Conservation (phyloP, 768 basidiomycete species). For the Filobasidium wieringae region DNA sequence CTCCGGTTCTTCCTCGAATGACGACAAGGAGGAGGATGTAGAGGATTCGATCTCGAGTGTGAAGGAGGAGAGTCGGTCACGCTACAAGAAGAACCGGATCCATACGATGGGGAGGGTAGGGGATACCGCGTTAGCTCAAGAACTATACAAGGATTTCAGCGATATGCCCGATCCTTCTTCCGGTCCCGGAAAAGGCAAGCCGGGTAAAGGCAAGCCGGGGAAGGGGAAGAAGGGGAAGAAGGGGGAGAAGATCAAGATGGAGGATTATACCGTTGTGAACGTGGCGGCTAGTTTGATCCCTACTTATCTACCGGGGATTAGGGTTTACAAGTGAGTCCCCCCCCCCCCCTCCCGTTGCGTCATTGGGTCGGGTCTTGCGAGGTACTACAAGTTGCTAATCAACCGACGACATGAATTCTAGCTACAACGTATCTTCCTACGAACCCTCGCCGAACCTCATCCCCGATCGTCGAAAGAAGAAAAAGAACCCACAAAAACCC, state of each 20-base stretch:
- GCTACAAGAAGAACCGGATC: neutral
- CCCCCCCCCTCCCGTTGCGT: too few relatives aligned
- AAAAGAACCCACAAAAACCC: too few relatives aligned
- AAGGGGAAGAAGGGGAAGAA: too few relatives aligned
- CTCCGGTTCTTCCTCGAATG: neutral
- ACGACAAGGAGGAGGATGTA: neutral
- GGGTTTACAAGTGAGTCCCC: constrained; percentile 60
- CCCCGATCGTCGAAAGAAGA: neutral
- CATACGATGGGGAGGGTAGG: constrained; percentile 26
- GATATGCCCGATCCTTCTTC: too few relatives aligned
- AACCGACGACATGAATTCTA: too few relatives aligned
- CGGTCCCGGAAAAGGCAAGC: too few relatives aligned
- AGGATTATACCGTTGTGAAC: constrained; percentile 63
- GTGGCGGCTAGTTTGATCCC: constrained; percentile 73
- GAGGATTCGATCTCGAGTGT: too few relatives aligned
- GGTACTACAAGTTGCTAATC: neutral
- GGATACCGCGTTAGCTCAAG: constrained; percentile 42
- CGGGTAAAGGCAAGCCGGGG: too few relatives aligned
- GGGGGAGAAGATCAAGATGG: constrained; percentile 45
- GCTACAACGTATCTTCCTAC: too few relatives aligned
- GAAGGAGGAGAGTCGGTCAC: too few relatives aligned
- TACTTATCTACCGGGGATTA: constrained; percentile 70
- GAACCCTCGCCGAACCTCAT: too few relatives aligned
- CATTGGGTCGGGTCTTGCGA: neutral
- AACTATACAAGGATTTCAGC: constrained; percentile 55